Conservation (phyloP, 2,329 filamentous ascomycete species). For the Orbilia oligospora region DNA sequence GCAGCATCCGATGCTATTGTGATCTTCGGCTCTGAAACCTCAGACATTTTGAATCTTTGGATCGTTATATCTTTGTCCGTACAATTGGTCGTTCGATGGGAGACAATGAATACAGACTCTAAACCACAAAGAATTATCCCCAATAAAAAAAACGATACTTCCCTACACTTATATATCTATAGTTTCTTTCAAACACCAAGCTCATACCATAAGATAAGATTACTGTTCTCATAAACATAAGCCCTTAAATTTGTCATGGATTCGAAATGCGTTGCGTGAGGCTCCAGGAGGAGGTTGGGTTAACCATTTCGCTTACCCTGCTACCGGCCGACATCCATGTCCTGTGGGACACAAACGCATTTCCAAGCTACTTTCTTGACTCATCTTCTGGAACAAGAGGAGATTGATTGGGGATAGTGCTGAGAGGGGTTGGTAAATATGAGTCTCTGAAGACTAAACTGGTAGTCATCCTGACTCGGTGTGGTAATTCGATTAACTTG, state of each 20-base stretch:
- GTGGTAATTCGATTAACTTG: no score
- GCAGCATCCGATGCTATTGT: neutral
- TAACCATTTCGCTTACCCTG: neutral
- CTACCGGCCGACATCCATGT: neutral
- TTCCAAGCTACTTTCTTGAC: neutral
- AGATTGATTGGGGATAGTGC: slow-evolving; percentile 2
- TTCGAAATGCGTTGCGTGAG: slow-evolving; percentile 10
- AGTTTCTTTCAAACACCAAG: neutral
- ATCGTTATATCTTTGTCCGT: no score
- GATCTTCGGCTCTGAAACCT: neutral
- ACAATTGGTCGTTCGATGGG: no score
- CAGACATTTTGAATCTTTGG: neutral
- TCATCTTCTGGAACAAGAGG: neutral
- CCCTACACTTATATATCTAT: slow-evolving; percentile 1
- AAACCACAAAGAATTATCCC: no score
- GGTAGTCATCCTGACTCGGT: slow-evolving; percentile 8
- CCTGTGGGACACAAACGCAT: slow-evolving; percentile 3
- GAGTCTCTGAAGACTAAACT: neutral
- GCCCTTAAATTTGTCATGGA: slow-evolving; percentile 1
- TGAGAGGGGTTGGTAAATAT: slow-evolving; percentile 14
- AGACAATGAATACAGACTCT: no score
- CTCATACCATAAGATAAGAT: neutral
- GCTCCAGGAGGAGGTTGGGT: neutral
- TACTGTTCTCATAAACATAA: neutral
- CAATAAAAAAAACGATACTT: neutral